Evolutionary conservation across 805 yeast species (phyloP).

Genomic region (Kazachstania bromeliacearum): DNA sequence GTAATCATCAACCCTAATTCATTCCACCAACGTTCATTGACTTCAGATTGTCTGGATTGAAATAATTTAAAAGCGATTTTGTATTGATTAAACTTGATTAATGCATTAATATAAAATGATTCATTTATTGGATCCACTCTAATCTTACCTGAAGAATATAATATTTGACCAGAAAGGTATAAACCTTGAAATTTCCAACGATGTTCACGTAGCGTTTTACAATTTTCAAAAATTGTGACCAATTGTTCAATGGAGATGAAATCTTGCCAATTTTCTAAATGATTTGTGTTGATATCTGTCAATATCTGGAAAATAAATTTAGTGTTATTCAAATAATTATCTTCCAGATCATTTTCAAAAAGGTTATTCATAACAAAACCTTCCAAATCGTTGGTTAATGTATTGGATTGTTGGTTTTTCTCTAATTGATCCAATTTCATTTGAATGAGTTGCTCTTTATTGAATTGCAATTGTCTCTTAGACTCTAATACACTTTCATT

Average conservation of each 20-base stretch:
- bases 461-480: conserved; percentile 10
- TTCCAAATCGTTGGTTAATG: conserved; percentile 6
- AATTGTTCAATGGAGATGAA: conserved; percentile 27
- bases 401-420: neutral
- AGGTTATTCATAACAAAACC: conserved; percentile 7
- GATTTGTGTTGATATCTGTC: conserved; percentile 11
- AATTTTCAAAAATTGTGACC: conserved; percentile 32
- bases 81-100: conserved; percentile 29
- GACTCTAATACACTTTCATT: conserved; percentile 21
- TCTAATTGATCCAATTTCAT: conserved; percentile 4
- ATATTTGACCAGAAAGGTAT: conserved; percentile 34
- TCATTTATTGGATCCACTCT: conserved; percentile 45
- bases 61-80: conserved; percentile 33
- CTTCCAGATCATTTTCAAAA: conserved; percentile 3
- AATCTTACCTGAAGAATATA: conserved; percentile 35
- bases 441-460: conserved; percentile 6
- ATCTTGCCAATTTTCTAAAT: conserved; percentile 6
- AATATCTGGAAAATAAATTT: conserved; percentile 16
- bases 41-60: conserved; percentile 27
- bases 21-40: conserved; percentile 44
- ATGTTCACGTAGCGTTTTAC: conserved; percentile 32
- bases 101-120: conserved; percentile 38
- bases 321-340: conserved; percentile 9
- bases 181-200: conserved; percentile 29
- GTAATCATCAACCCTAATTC: conserved; percentile 39